Percentiles rank a stretch among this genome's conserved stretches.
phyloP scores from a whole-genome alignment of 2,329 filamentous ascomycete species.

The Fusarium sp. region DNA sequence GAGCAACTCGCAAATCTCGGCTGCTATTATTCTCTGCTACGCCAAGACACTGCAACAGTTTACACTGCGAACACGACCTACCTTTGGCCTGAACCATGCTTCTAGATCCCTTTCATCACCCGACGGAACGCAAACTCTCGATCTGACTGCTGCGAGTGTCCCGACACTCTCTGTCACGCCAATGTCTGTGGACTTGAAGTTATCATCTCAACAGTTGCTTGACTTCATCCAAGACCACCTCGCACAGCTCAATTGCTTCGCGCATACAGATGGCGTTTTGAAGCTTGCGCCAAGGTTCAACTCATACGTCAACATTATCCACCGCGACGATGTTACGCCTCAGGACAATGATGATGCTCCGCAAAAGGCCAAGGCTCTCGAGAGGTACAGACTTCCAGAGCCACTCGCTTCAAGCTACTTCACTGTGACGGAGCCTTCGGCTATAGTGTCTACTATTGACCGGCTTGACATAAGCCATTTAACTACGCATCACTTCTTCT shows the following conservation, averaged over 20 bases:
- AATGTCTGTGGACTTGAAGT: background rate
- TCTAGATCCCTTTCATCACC: slow-evolving; percentile 8
- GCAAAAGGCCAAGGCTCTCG: fast-evolving
- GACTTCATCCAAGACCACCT: slow-evolving; percentile 2
- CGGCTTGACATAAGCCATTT: background rate
- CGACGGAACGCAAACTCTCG: slow-evolving; percentile 1
- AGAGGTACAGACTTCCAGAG: slow-evolving; percentile 6
- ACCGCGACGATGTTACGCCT: background rate
- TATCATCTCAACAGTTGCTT: background rate
- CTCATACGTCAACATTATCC: slow-evolving; percentile 17
- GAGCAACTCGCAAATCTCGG: background rate
- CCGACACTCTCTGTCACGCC: slow-evolving; percentile 17
- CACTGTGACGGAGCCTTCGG: background rate
- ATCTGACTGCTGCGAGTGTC: background rate
- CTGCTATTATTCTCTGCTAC: background rate
- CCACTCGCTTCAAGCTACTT: slow-evolving; percentile 16
- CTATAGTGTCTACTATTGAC: background rate
- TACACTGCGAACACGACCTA: background rate
- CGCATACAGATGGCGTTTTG: background rate
- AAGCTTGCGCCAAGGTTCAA: background rate
- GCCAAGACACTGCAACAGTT: background rate
- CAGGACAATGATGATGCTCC: fast-evolving
- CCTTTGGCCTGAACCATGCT: slow-evolving; percentile 19
- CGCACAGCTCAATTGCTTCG: slow-evolving; percentile 7
- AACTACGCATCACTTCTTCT: background rate